A percentile compares a stretch with the other conserved stretches of the same genome.
phyloP scores from a whole-genome alignment of 139 green algal genomes.

The Coelastrella sp. region DNA sequence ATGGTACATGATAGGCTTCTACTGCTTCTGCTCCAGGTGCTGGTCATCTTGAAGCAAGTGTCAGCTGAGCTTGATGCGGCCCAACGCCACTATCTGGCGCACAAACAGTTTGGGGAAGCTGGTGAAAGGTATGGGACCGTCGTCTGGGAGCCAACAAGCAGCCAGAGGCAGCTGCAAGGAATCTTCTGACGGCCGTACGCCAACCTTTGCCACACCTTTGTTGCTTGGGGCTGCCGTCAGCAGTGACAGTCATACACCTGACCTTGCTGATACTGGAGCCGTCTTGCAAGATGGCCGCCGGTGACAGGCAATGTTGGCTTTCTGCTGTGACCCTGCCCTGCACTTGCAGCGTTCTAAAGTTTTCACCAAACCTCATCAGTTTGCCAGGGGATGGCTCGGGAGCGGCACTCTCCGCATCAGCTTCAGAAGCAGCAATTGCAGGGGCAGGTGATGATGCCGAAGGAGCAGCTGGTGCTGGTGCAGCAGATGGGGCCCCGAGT shows the following conservation, averaged over 20 bases:
- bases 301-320: no score
- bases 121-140: conserved; percentile 15
- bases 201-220: no score
- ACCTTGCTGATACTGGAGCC: no score
- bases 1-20: neutral
- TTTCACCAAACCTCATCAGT: neutral
- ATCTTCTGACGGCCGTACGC: neutral
- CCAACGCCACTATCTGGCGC: conserved; percentile 27
- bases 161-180: neutral
- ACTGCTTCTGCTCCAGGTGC: conserved; percentile 13
- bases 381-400: neutral
- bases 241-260: no score
- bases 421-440: conserved; percentile 1
- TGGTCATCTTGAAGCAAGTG: conserved; percentile 24
- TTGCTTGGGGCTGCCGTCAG: no score
- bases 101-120: conserved; percentile 33
- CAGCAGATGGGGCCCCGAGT: no score
- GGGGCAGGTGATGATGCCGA: conserved; percentile 14
- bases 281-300: no score
- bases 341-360: conserved; percentile 23
- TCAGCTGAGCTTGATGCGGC: conserved; percentile 43
- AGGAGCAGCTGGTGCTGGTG: neutral
- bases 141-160: no score
- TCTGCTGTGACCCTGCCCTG: no score
- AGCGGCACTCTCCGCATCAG: neutral